Conservation (phyloP, 2,329 filamentous ascomycete genomes). For the Beauveria pseudobassiana region DNA sequence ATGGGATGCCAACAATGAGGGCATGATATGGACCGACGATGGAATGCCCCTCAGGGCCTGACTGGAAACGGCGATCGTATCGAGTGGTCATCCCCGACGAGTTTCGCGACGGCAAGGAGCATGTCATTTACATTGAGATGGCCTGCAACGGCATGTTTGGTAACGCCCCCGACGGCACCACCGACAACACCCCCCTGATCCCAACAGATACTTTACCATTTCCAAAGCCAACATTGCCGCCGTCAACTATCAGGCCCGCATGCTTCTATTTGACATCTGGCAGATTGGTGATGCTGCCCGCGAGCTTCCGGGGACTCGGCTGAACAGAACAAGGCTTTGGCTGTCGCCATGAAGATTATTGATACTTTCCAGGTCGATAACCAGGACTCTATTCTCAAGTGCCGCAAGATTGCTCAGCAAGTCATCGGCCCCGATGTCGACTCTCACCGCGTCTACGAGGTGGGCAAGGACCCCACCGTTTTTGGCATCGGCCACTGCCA, state of each 20-base stretch:
- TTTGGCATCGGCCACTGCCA: constrained; percentile 93
- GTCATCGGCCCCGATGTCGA: constrained; percentile 79
- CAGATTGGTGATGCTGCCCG: constrained; percentile 87
- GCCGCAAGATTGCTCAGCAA: constrained; percentile 72
- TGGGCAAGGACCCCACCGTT: constrained; percentile 66
- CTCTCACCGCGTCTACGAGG: constrained; percentile 76
- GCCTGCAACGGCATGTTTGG: constrained; percentile 99
- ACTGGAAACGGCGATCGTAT: constrained; percentile 82
- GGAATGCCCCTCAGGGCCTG: constrained; percentile 88
- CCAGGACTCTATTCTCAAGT: constrained; percentile 68
- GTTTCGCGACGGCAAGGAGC: constrained; percentile 78
- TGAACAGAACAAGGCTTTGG: constrained; percentile 79
- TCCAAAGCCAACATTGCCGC: constrained; percentile 77
- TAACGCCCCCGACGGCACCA: constrained; percentile 73
- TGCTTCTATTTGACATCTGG: constrained; percentile 88
- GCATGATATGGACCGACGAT: constrained; percentile 85
- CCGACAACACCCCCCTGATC: constrained; percentile 73
- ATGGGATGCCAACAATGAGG: constrained; percentile 93
- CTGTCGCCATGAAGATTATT: constrained; percentile 81
- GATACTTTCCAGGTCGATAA: constrained; percentile 78
- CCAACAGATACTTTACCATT: constrained; percentile 75
- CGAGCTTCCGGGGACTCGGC: constrained; percentile 81
- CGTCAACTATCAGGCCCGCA: constrained; percentile 77
- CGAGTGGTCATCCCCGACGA: constrained; percentile 80
- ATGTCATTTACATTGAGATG: constrained; percentile 94